Conservation (phyloP, 768 basidiomycete species). For the Psilocybe subaeruginosa region DNA sequence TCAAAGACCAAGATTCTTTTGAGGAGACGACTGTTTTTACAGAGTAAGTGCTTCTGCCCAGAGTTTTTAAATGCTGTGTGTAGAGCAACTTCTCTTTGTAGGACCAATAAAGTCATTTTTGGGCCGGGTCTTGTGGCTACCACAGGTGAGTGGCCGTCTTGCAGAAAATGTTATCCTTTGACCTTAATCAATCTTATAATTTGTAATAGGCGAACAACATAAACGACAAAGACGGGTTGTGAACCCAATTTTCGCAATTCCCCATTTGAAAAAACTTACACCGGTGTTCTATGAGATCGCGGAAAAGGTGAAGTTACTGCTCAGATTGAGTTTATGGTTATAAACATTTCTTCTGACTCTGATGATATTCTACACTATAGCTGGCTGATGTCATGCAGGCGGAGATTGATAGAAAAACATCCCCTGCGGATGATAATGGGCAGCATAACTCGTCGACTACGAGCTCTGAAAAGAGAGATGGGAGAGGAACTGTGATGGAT, state of each 20-base stretch:
- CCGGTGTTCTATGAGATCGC: constrained; percentile 48
- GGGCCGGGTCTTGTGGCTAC: constrained; percentile 49
- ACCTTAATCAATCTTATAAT: not conserved
- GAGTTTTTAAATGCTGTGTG: not conserved
- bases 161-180: not conserved
- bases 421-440: not conserved
- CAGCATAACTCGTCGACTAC: no score
- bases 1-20: constrained; percentile 51
- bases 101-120: constrained; percentile 48
- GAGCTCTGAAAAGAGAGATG: not conserved
- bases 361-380: not conserved
- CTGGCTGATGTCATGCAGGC: not conserved
- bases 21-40: constrained; percentile 49
- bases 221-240: constrained; percentile 52
- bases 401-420: not conserved
- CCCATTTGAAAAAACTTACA: constrained; percentile 46
- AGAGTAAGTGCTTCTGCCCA: constrained; percentile 33
- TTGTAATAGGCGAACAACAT: constrained; percentile 30
- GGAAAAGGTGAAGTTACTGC: constrained; percentile 35
- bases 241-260: constrained; percentile 47
- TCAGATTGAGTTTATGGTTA: no score
- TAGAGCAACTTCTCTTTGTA: constrained; percentile 16
- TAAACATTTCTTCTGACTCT: no score
- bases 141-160: constrained; percentile 26
- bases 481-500: constrained; percentile 26